Evolutionary conservation across 139 green algal genomes (phyloP), one percentile per base, ranked within the genome.

Genomic region (Micractinium sp.): DNA sequence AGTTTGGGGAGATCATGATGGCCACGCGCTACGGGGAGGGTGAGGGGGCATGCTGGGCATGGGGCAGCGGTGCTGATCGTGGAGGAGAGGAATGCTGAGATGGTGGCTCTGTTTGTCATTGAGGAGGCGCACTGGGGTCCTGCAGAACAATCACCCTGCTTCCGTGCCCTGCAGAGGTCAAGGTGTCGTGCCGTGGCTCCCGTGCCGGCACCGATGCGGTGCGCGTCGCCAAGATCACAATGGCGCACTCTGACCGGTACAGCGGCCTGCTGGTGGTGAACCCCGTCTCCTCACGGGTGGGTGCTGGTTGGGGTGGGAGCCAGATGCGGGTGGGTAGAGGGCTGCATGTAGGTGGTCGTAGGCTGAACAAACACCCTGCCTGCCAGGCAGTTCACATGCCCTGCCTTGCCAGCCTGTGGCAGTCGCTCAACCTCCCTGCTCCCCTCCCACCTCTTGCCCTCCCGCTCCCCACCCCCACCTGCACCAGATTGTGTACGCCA

Each of bases 401-500:
- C 20, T 27, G 1, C 35, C 53, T 7, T 71, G 63, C 63, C 63
- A 27, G 13, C 63, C 63, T 71, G 12, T 27, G 20, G 20, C 20
- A 1, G 14, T 18, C 71, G 1, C 29, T 78, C 27, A 13, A 38
- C 38, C 47, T 13, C 47, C 47, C 47, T 56, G 47, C 15, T 39
- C 35, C 53, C 29, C 33, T 15, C 35, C n/a, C 36, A 16, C 18
- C 36, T 22, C 25, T 22, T 16, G 15, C 71, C 69, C 35, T 56
- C 35, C 33, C 22, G 33, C 31, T 18, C 13, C 74, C 47, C 5
- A 5, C 18, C 47, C 38, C 29, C 2, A 29, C 13, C 16, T 61
- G 27, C 69, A 5, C 36, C 53, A 85, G 80, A 71, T 85, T 53
- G 61, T 71, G 38, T 85, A 73, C 18, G 80, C 80, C 80, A 85